phyloP scores from a whole-genome alignment of 2,329 filamentous ascomycete species.

The Paecilomyces sp. region DNA sequence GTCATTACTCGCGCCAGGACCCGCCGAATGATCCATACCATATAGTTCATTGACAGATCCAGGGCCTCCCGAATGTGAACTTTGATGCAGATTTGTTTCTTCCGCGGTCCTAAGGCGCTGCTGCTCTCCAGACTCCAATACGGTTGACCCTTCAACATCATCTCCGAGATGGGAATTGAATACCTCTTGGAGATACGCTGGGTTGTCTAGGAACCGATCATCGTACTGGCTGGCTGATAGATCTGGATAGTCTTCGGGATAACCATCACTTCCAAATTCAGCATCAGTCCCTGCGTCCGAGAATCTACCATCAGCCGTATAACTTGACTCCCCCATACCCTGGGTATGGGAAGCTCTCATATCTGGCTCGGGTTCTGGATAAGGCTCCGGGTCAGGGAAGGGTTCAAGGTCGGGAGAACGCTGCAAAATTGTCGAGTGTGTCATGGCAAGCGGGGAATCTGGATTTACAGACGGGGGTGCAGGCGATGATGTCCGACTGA shows the following conservation, averaged over 20 bases:
- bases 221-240: conserved; percentile 17
- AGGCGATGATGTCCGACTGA: conserved; percentile 20
- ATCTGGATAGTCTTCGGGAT: conserved; percentile 18
- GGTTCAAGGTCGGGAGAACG: conserved; percentile 11
- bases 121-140: conserved; percentile 6
- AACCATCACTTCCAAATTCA: conserved; percentile 17
- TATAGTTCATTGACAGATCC: neutral
- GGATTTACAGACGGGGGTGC: conserved; percentile 17
- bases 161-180: conserved; percentile 28
- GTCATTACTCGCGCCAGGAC: neutral
- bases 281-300: conserved; percentile 36
- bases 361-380: conserved; percentile 8
- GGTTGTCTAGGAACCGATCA: conserved; percentile 27
- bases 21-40: conserved; percentile 2
- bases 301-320: conserved; percentile 33
- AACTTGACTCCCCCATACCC: conserved; percentile 23
- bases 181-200: conserved; percentile 31
- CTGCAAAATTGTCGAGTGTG: conserved; percentile 32
- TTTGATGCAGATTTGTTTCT: conserved; percentile 12
- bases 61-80: conserved; percentile 6
- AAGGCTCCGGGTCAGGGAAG: neutral
- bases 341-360: conserved; percentile 1
- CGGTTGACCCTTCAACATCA: conserved; percentile 18
- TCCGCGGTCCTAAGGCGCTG: conserved; percentile 2
- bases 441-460: conserved; percentile 22